Conservation (phyloP, 2,329 filamentous ascomycete genomes). For the Sclerotinia borealis region DNA sequence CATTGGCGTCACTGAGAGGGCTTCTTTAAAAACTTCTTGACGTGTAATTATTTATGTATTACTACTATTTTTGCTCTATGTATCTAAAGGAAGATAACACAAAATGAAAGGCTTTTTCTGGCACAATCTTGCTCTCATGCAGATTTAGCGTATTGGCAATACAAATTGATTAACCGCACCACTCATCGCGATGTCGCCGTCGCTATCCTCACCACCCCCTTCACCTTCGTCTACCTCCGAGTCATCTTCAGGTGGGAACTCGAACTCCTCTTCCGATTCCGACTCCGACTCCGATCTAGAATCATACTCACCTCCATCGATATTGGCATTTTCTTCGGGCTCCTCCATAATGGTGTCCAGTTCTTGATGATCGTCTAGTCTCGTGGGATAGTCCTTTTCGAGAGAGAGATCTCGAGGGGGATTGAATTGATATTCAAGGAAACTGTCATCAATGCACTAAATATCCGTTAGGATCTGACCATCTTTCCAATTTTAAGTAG, state of each 20-base stretch:
- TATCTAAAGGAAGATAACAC: background rate
- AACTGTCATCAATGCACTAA: too few relatives aligned
- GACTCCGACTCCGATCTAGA: background rate
- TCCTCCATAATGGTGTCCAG: background rate
- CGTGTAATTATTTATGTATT: conserved; percentile 11
- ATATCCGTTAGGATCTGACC: background rate
- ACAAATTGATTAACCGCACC: background rate
- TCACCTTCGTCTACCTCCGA: background rate
- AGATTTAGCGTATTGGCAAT: background rate
- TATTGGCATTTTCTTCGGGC: background rate
- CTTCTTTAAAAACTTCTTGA: background rate
- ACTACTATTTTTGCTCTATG: background rate
- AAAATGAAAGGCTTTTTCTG: background rate
- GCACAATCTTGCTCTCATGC: background rate
- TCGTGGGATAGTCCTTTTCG: background rate
- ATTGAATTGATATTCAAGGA: too few relatives aligned
- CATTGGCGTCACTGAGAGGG: conserved; percentile 2
- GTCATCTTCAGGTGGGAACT: background rate
- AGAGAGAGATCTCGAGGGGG: too few relatives aligned
- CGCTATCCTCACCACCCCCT: background rate
- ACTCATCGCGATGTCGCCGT: background rate
- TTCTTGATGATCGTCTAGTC: background rate
- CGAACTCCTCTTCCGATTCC: background rate
- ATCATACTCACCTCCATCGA: background rate
- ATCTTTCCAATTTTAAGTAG: too few relatives aligned